Evolutionary conservation across 495 filamentous ascomycete genomes (phyloP).

Genomic region (Sporormia fimetaria): DNA sequence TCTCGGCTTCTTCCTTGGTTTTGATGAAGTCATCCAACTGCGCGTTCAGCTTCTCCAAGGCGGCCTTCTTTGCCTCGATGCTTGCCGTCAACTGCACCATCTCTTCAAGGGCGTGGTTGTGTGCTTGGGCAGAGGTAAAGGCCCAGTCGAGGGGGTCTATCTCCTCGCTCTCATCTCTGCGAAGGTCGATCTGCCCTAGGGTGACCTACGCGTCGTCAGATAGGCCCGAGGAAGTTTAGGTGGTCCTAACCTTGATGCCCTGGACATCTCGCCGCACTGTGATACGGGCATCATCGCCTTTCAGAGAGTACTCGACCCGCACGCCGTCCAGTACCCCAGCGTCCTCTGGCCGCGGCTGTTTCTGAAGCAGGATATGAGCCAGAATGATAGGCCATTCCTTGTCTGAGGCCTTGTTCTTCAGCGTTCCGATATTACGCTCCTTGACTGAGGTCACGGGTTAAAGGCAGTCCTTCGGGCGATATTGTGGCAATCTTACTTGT

Average conservation of each 20-base stretch:
- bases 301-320: conserved; percentile 24
- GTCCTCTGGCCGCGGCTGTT: conserved; percentile 9
- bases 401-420: conserved; percentile 34
- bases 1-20: conserved; percentile 48
- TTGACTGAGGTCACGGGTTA: conserved; percentile 14
- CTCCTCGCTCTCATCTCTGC: conserved; percentile 49
- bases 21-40: conserved; percentile 33
- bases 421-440: conserved; percentile 15
- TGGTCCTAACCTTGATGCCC: conserved; percentile 19
- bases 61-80: conserved; percentile 36
- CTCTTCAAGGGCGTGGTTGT: conserved; percentile 36
- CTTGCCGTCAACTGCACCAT: conserved; percentile 39
- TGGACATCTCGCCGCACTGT: conserved; percentile 13
- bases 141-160: conserved; percentile 69
- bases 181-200: conserved; percentile 54
- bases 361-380: conserved; percentile 29
- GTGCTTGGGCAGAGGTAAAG: conserved; percentile 38
- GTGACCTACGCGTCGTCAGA: conserved; percentile 15
- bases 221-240: conserved; percentile 2
- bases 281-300: conserved; percentile 9
- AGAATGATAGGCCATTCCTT: conserved; percentile 49
- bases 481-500: conserved; percentile 21
- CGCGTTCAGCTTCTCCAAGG: conserved; percentile 27
- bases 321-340: conserved; percentile 25
- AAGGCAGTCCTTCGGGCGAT: conserved; percentile 9